These are phyloP conservation scores for Eucalyptus pauciflora DNA, from an alignment of 345 rosid genomes.

Conservation along the genomic window DNA sequence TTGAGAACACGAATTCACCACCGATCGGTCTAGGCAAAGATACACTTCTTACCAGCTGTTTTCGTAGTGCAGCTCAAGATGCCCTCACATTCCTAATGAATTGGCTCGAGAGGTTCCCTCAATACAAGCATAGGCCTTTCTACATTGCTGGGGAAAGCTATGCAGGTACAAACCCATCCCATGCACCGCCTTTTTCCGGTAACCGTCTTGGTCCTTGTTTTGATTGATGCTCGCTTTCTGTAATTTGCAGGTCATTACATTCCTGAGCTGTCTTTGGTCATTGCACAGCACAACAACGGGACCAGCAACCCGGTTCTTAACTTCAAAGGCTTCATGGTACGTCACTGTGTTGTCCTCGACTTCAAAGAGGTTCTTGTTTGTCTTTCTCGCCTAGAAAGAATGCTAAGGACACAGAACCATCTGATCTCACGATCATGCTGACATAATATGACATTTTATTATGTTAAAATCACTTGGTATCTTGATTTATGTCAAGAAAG, in stretches of 20 bases:
- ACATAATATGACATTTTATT: background rate
- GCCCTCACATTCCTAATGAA: conserved; percentile 42
- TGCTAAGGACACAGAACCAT: background rate
- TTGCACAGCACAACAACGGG: conserved; percentile 34
- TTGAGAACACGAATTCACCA: background rate
- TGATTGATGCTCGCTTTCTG: background rate
- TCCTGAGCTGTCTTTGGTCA: conserved; percentile 61
- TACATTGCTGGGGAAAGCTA: conserved; percentile 95
- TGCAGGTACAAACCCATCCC: conserved; percentile 30
- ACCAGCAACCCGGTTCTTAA: conserved; percentile 38
- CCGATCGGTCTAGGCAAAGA: background rate
- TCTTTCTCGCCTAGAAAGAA: background rate
- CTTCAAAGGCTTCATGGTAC: conserved; percentile 72
- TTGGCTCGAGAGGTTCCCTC: conserved; percentile 72
- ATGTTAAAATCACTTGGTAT: background rate
- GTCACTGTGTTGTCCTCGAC: background rate
- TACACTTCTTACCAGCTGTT: background rate
- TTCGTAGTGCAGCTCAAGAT: conserved; percentile 51
- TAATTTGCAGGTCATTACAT: conserved; percentile 59
- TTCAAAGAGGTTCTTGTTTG: background rate
- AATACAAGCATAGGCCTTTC: conserved; percentile 56
- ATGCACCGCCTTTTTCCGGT: background rate
- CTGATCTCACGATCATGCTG: background rate
- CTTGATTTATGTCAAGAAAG: background rate
- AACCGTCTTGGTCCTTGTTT: background rate